Base-by-base conservation (phyloP, 2,329 filamentous ascomycete genomes). In the Diatrype stigma region DNA sequence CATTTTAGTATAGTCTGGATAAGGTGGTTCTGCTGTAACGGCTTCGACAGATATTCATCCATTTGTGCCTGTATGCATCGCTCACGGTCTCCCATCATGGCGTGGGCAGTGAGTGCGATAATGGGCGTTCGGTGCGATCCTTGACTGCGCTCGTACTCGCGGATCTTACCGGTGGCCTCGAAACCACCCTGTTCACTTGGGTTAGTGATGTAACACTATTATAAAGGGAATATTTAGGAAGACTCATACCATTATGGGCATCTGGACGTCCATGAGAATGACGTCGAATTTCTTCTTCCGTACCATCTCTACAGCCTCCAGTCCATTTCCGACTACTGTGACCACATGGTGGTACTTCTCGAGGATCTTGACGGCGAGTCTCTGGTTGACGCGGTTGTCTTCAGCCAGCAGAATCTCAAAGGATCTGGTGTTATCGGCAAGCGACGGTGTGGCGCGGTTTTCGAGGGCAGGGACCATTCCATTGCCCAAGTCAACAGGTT, bases 11-110 rank as follows among this genome's bases (percentile, higher is more conserved):
- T 97, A 1, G 92, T 96, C 73, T 97, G 93, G 64, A 97, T 96
- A 64, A 97, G 86, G 69, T 96, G 90, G 68, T 96, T 96, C 67
- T 96, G 93, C 70, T 96, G 95, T 54, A 97, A 77, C 23, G 93
- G 93, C 69, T 99, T 99, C 17, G 93, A 96, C 40, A 99, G 77
- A 67, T 99, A 99, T 70, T 99, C 94, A 69, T 99, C 94, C 94
- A 99, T 99, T 74, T 97, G 91, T 10, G 93, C 94, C 68, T 96
- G 90, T 55, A 99, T 95, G 70, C 94, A 99, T 76, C 96, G 96
- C 69, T 99, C 94, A 46, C 94, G 84, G 66, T 99, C 94, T 58
- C 94, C 94, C 76, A 97, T 86, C 94, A 99, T 99, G 61, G 94
- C 94, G 72, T 99, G 94, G 1, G 94, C 94, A 12, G 94, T 99